A percentile compares a stretch with the other conserved stretches of the same genome.
Evolutionary conservation across 345 rosid genomes (phyloP).

Genomic region (Aquilaria malaccensis): DNA sequence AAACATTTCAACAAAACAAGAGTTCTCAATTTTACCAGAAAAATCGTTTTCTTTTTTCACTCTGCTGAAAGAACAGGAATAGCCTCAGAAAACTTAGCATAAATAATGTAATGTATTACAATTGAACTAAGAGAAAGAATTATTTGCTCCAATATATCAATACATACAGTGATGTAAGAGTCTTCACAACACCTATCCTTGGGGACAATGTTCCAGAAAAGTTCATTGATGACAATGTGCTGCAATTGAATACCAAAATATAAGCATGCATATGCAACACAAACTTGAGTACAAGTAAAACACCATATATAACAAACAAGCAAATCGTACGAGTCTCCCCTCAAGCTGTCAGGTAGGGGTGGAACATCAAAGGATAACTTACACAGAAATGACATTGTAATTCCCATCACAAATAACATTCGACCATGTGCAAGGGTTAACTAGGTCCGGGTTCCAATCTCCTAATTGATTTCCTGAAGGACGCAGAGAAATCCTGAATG

Average conservation of each 20-base stretch:
- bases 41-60: too few species aligned
- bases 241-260: conserved; percentile 26
- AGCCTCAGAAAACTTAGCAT: conserved; percentile 4
- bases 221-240: conserved; percentile 74
- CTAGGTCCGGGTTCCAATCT: conserved; percentile 84
- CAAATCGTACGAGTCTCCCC: conserved; percentile 1
- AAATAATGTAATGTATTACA: not conserved
- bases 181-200: conserved; percentile 48
- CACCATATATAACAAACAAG: conserved; percentile 8
- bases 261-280: conserved; percentile 13
- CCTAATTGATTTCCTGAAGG: conserved; percentile 40
- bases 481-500: conserved; percentile 44
- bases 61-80: conserved; percentile 3
- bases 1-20: not conserved
- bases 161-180: conserved; percentile 73
- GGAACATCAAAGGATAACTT: conserved; percentile 23
- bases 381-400: conserved; percentile 64
- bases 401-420: conserved; percentile 55
- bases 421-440: conserved; percentile 93
- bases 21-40: too few species aligned
- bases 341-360: not conserved
- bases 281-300: conserved; percentile 1
- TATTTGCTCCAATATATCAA: conserved; percentile 9
- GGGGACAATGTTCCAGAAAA: conserved; percentile 76
- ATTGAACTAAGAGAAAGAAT: not conserved